These are phyloP conservation scores for Leucosporidium scottii DNA, from an alignment of 768 basidiomycete species.

Conservation along the genomic window DNA sequence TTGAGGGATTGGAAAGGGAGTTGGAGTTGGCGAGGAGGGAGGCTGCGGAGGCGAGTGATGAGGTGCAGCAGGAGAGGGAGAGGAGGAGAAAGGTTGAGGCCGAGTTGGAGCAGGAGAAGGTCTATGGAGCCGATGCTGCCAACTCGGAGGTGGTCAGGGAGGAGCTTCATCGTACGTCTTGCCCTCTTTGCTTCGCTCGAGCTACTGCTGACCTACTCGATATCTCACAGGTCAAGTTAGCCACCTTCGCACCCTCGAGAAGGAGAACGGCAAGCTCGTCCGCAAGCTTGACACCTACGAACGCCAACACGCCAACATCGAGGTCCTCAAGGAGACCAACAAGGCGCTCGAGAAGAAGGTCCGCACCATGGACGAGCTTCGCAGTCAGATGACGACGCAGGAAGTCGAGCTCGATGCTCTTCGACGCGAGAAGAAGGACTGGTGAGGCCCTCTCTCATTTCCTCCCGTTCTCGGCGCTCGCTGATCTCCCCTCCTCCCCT, in stretches of 20 bases:
- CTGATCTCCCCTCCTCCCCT: too few relatives aligned
- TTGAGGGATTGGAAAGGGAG: constrained; percentile 6
- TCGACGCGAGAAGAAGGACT: constrained; percentile 33
- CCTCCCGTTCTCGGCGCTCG: too few relatives aligned
- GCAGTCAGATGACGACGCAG: constrained; percentile 13
- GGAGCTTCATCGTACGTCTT: constrained; percentile 24
- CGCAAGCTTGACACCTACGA: constrained; percentile 34
- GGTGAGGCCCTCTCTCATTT: constrained; percentile 11
- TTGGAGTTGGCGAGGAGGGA: constrained; percentile 7
- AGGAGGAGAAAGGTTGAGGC: constrained; percentile 11
- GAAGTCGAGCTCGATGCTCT: constrained; percentile 25
- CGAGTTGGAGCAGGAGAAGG: constrained; percentile 14
- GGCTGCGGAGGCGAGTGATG: neutral
- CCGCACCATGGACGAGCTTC: constrained; percentile 19
- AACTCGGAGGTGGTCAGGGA: constrained; percentile 21
- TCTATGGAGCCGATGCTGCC: constrained; percentile 8
- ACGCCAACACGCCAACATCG: constrained; percentile 29
- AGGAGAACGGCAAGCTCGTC: constrained; percentile 33
- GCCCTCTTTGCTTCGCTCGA: too few relatives aligned
- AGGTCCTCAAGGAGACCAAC: constrained; percentile 37
- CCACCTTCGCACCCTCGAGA: constrained; percentile 34
- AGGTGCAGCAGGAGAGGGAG: constrained; percentile 11
- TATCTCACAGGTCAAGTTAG: constrained; percentile 29
- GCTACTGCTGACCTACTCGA: neutral
- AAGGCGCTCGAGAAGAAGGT: constrained; percentile 33